Evolutionary conservation across 768 basidiomycete species (phyloP).

Genomic region (Mrakia gelida): DNA sequence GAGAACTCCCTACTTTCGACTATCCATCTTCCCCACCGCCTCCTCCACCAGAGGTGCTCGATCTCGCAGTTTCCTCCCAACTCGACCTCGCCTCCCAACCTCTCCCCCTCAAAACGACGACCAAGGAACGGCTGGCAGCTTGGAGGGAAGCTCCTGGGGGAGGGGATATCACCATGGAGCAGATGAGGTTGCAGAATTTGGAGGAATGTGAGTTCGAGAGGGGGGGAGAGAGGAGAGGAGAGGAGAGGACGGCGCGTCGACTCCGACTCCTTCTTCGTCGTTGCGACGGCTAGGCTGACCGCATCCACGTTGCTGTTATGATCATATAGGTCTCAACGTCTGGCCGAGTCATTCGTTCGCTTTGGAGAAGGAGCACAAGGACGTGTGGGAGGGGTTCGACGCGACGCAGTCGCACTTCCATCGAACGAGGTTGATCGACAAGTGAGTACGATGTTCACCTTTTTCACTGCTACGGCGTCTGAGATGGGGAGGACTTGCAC

Average conservation of each 20-base stretch:
- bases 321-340: conserved; percentile 1
- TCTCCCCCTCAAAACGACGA: conserved; percentile 15
- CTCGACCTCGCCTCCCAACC: conserved; percentile 22
- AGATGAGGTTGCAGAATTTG: conserved; percentile 17
- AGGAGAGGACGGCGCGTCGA: no score
- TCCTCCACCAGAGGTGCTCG: not conserved
- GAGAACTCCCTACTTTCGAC: not conserved
- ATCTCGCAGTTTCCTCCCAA: not conserved
- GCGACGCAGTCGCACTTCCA: conserved; percentile 35
- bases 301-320: no score
- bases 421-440: conserved; percentile 40
- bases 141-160: conserved; percentile 29
- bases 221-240: no score
- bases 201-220: not conserved
- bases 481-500: no score
- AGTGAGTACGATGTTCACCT: no score
- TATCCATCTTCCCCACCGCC: not conserved
- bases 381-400: conserved; percentile 41
- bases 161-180: conserved; percentile 23
- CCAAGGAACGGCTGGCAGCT: conserved; percentile 5
- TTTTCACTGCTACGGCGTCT: no score
- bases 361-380: conserved; percentile 29
- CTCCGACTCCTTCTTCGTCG: no score
- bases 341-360: conserved; percentile 2
- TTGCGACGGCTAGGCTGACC: no score